A percentile compares a stretch with the other conserved stretches of the same genome.
Conservation (phyloP, 345 rosid species). For the thale cress (Arabidopsis thaliana) region TAIR10.1 NC_003076.8:6976001-6976500, state of each 20-base stretch:
- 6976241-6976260: not conserved
- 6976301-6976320: too few relatives aligned
- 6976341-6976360: too few relatives aligned
- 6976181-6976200: constrained; percentile 32
- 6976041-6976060: constrained; percentile 43
- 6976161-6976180: constrained; percentile 44
- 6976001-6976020: constrained; percentile 7
- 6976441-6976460: not conserved
- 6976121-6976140: constrained; percentile 43
- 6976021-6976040: constrained; percentile 38
- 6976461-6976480: too few relatives aligned
- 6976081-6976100: constrained; percentile 4
- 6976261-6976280: not conserved
- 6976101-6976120: constrained; percentile 50
- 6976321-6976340: too few relatives aligned
- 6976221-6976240: not conserved
- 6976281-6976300: not conserved
- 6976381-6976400: not conserved
- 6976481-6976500: too few relatives aligned
- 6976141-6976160: constrained; percentile 42
- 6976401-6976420: not conserved
- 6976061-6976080: constrained; percentile 41
- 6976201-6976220: constrained; percentile 17
- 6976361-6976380: not conserved
- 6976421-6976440: not conserved